phyloP scores from a whole-genome alignment of 1,284 basidiomycete genomes.

The Ustilago shanxiensis region DNA sequence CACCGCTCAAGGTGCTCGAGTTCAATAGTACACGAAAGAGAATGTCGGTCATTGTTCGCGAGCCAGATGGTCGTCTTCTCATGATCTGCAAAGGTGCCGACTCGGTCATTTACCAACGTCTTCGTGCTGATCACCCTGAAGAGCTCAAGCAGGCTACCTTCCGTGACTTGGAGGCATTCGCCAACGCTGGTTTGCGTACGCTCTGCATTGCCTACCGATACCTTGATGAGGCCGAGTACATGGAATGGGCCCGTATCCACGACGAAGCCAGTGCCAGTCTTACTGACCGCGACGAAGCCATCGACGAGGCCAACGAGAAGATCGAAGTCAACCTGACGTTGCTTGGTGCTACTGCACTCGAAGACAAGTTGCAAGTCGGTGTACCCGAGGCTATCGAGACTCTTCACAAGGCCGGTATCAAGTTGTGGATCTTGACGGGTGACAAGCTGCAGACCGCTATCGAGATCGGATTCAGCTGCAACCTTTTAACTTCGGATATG shows the following conservation, averaged over 20 bases:
- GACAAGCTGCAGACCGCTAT: constrained; percentile 98
- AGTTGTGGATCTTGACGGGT: constrained; percentile 94
- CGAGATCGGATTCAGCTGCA: constrained; percentile 78
- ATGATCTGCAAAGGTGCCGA: constrained; percentile 98
- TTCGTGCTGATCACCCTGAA: constrained; percentile 81
- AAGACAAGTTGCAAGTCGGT: constrained; percentile 96
- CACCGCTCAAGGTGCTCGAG: constrained; percentile 84
- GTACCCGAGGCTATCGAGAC: constrained; percentile 95
- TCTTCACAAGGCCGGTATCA: constrained; percentile 92
- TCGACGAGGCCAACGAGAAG: constrained; percentile 86
- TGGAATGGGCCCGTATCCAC: constrained; percentile 83
- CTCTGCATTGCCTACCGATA: constrained; percentile 88
- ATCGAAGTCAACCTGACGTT: constrained; percentile 86
- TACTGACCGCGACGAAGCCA: constrained; percentile 86
- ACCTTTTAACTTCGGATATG: constrained; percentile 66
- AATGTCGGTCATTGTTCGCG: constrained; percentile 89
- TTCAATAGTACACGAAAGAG: constrained; percentile 94
- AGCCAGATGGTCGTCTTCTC: constrained; percentile 83
- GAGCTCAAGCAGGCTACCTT: constrained; percentile 81
- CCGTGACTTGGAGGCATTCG: constrained; percentile 90
- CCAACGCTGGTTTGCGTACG: constrained; percentile 90
- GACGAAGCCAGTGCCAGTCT: constrained; percentile 83
- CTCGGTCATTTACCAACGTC: constrained; percentile 89
- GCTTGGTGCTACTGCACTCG: constrained; percentile 92
- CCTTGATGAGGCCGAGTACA: constrained; percentile 85